Evolutionary conservation across 495 filamentous ascomycete species (phyloP), one percentile per base, ranked within the genome.

Genomic region (Podospora fimiseda): DNA sequence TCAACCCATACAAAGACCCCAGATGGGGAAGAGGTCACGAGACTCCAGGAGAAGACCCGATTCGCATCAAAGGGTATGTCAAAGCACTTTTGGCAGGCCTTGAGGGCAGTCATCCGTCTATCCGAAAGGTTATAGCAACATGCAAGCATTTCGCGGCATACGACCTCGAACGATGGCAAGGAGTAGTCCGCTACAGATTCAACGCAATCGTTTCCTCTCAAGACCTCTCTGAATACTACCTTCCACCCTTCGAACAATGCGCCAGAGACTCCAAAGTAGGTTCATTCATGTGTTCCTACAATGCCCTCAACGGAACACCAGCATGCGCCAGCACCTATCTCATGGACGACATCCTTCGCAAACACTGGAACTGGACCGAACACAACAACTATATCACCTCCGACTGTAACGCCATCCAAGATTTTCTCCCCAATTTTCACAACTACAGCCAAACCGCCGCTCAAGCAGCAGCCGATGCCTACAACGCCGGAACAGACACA

Each of bases 1-100:
- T 87, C 66, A 88, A 88, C 61, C 73, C 78, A 1, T 87, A 83
- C 70, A 64, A 64, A 27, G 72, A 76, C 39, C 75, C 76, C 3
- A 61, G 70, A 50, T 73, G 74, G 70, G 74, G 74, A 1, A 56
- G 73, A 2, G 65, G 44, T 6, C 44, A 47, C 33, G 44, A 47
- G 51, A 65, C 62, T 3, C 62, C 62, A 4, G 71, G 69, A 20
- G 72, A 75, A 53, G 74, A 74, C 54, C 55, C 68, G 5, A 60
- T 65, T 19, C 65, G 63, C 5, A 69, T 69, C 61, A 69, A 71
- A 43, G 56, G 65, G 14, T 74, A 65, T 23, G 61, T 65, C 15
- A 65, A 61, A 16, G 63, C 63, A 16, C 60, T 76, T 50, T 64
- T 76, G 14, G 11, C 21, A 7, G 62, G 62, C 5, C 40, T 62